Evolutionary conservation across 108 stramenopile species (phyloP), one percentile per base, ranked within the genome.

Genomic region (Fistulifera solaris): DNA sequence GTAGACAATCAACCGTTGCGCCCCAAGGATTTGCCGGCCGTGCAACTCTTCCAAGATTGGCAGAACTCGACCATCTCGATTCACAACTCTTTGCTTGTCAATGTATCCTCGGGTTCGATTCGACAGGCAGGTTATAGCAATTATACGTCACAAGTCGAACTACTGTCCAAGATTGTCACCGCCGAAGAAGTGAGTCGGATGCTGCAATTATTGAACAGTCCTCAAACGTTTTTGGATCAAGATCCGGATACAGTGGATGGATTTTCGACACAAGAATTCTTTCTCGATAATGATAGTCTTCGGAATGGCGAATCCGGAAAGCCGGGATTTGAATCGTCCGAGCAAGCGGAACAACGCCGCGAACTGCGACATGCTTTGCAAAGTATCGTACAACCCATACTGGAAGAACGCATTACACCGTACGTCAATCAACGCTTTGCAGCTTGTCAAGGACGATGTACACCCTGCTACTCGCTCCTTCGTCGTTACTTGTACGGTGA

Each of bases 161-260:
- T 35, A 8, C 8, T 35, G 31, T 35, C 31, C 8, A 8, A 8
- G 6, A 35, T 35, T 35, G 31, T 8, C 31, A 6, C 31, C 3
- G 8, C 31, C 3, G 31, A 35, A 35, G 31, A 35, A 35, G 31
- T 35, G 8, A 8, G 31, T 8, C 3, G 8, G 6, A 35, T 45
- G 44, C 44, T 21, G 21, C 44, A 45, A 45, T 17, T 21, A 45
- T 11, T 45, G 11, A 45, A 21, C 11, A 8, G 44, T 3, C 19
- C 11, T 3, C 19, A 45, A 17, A 45, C 17, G 4, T 45, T 5
- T 3, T 45, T 58, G 25, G 56, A 58, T 27, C 15, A 23, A 24
- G 56, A 58, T 1, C 56, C 56, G 10, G 56, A 58, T 27, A 42
- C 56, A 17, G 56, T 58, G 42, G 56, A 58, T 42, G 56, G 56